Evolutionary conservation across 2,329 filamentous ascomycete species (phyloP).

Genomic region (Neofusicoccum sp.): DNA sequence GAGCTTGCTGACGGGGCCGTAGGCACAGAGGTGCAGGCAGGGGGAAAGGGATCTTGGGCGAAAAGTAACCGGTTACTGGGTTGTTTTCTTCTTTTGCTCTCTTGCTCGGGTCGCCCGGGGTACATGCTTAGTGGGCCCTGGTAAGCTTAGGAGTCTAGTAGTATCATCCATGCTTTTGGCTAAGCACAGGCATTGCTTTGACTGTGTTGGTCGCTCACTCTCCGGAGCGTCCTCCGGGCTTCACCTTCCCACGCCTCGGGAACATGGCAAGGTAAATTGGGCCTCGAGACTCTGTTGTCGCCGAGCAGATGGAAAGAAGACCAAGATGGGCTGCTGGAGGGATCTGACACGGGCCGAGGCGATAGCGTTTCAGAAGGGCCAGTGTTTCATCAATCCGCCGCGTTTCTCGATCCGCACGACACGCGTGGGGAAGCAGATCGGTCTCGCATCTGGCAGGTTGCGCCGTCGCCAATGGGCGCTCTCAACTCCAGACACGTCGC

Average conservation of each 20-base stretch:
- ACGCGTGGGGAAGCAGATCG: background rate
- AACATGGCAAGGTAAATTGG: background rate
- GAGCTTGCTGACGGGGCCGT: background rate
- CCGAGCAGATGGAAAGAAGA: too few species aligned
- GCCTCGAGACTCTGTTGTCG: too few species aligned
- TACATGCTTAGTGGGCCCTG: too few species aligned
- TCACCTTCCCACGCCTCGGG: too few species aligned
- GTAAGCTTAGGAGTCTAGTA: too few species aligned
- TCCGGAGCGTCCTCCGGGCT: too few species aligned
- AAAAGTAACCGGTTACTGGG: background rate
- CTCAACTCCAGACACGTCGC: background rate
- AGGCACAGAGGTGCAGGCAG: too few species aligned
- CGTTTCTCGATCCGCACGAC: background rate
- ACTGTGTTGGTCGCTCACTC: too few species aligned
- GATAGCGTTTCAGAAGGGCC: background rate
- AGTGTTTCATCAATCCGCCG: conserved; percentile 7
- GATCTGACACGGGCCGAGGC: background rate
- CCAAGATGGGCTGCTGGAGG: background rate
- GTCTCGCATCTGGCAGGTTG: background rate
- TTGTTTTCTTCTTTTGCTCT: background rate
- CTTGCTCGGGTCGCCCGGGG: too few species aligned
- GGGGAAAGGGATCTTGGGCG: background rate
- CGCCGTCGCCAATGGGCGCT: background rate
- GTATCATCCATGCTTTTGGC: too few species aligned
- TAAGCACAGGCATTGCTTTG: too few species aligned